A percentile compares a stretch with the other conserved stretches of the same genome.
These are phyloP conservation scores for Priceomyces haplophilus DNA, from an alignment of 805 yeast genomes.

Conservation along the genomic window DNA sequence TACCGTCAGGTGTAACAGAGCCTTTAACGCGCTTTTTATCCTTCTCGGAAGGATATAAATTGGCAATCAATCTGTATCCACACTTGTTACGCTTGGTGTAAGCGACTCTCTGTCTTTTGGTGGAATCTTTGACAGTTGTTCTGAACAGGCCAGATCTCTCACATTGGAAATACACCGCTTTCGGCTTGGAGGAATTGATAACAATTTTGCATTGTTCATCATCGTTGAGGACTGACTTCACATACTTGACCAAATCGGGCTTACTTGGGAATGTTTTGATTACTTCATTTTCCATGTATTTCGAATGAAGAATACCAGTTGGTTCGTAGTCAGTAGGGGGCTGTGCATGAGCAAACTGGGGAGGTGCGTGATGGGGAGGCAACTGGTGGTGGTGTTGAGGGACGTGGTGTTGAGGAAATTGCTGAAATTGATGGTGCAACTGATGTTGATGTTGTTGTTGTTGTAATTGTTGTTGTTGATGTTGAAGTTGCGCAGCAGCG, in stretches of 20 bases:
- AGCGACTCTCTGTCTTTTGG: conserved; percentile 46
- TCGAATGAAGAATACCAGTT: conserved; percentile 19
- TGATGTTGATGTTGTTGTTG: conserved; percentile 12
- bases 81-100: conserved; percentile 47
- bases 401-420: conserved; percentile 14
- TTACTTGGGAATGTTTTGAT: conserved; percentile 27
- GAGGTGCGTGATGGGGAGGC: conserved; percentile 15
- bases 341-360: conserved; percentile 8
- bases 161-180: conserved; percentile 47
- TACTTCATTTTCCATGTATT: conserved; percentile 30
- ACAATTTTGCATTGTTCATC: conserved; percentile 42
- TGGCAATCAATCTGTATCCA: conserved; percentile 44
- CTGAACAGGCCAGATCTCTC: conserved; percentile 44
- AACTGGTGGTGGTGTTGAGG: conserved; percentile 14
- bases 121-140: conserved; percentile 45
- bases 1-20: conserved; percentile 16
- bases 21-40: conserved; percentile 33
- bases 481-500: conserved; percentile 13
- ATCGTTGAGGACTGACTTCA: conserved; percentile 36
- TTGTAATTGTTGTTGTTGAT: conserved; percentile 15
- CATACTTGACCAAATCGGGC: conserved; percentile 28
- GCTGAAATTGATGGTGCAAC: conserved; percentile 12
- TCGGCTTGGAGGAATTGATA: conserved; percentile 45
- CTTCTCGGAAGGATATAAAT: conserved; percentile 43
- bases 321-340: conserved; percentile 14